These are phyloP conservation scores for Boechera stricta DNA, from an alignment of 345 rosid species.

Conservation along the genomic window DNA sequence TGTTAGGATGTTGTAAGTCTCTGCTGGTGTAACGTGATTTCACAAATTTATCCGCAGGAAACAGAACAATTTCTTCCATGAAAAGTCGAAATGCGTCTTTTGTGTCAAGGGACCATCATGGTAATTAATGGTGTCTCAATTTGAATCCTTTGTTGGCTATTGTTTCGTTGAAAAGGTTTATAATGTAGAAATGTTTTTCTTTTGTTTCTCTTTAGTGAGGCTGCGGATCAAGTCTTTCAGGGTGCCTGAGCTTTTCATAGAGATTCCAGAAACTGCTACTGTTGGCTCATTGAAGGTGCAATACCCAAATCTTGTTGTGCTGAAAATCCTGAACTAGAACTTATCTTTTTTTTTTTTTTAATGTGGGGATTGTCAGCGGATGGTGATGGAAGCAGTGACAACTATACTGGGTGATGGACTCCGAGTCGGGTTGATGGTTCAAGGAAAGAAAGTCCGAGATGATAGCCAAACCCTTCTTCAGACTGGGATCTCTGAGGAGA, in stretches of 20 bases:
- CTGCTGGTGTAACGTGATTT: constrained; percentile 50
- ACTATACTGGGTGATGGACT: constrained; percentile 80
- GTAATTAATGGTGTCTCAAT: constrained; percentile 18
- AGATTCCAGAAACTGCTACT: constrained; percentile 89
- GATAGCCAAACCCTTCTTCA: constrained; percentile 83
- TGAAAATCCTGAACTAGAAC: constrained; percentile 7
- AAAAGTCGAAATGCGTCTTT: constrained; percentile 51
- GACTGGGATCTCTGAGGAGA: constrained; percentile 73
- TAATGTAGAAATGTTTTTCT: constrained; percentile 20
- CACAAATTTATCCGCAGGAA: constrained; percentile 44
- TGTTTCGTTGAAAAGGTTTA: constrained; percentile 18
- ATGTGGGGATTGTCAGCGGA: constrained; percentile 54
- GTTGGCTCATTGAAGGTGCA: constrained; percentile 88
- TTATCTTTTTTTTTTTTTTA: background rate
- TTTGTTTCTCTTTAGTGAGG: constrained; percentile 61
- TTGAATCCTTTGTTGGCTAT: background rate
- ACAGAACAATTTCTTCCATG: constrained; percentile 44
- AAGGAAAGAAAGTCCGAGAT: constrained; percentile 88
- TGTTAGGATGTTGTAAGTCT: constrained; percentile 42
- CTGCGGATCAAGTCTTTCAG: constrained; percentile 89
- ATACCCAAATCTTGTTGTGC: constrained; percentile 10
- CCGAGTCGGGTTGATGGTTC: constrained; percentile 74
- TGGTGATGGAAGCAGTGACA: constrained; percentile 90
- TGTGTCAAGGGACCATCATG: constrained; percentile 37
- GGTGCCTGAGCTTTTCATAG: constrained; percentile 88